These are phyloP conservation scores for Hordeum marinum DNA, from an alignment of 176 grass and related monocot genomes.

Conservation along the genomic window DNA sequence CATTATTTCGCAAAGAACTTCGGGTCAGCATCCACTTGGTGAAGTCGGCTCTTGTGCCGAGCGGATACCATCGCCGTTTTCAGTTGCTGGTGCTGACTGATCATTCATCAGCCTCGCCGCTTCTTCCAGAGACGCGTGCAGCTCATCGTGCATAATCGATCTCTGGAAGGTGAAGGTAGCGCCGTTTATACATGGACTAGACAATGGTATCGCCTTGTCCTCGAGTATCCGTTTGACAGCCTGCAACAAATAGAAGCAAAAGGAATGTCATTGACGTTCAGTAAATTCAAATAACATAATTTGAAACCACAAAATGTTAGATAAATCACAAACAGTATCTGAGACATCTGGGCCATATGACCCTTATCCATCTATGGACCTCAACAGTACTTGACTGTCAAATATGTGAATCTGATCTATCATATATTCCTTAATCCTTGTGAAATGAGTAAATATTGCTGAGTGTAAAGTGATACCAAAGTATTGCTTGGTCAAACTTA, in stretches of 20 bases:
- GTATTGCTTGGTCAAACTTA: neutral
- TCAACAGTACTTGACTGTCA: neutral
- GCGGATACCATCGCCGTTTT: conserved; percentile 17
- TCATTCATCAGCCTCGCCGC: conserved; percentile 27
- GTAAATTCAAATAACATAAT: neutral
- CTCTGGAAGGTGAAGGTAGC: conserved; percentile 45
- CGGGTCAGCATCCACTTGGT: neutral
- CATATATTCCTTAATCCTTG: neutral
- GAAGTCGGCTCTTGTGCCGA: conserved; percentile 6
- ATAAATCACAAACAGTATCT: neutral
- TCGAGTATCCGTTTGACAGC: conserved; percentile 54
- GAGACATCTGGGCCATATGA: neutral
- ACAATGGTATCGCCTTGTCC: conserved; percentile 30
- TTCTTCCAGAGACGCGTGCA: conserved; percentile 55
- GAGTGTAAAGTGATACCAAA: neutral
- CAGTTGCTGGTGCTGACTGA: neutral
- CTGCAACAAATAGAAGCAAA: conserved; percentile 28
- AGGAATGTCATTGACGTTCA: neutral
- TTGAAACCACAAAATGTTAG: neutral
- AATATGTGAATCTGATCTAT: neutral
- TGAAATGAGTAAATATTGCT: neutral
- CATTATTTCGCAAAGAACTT: conserved; percentile 26
- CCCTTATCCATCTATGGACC: neutral
- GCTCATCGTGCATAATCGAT: conserved; percentile 59
- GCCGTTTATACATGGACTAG: conserved; percentile 37